phyloP scores from a whole-genome alignment of 2,329 filamentous ascomycete genomes.

The Claviceps monticola region DNA sequence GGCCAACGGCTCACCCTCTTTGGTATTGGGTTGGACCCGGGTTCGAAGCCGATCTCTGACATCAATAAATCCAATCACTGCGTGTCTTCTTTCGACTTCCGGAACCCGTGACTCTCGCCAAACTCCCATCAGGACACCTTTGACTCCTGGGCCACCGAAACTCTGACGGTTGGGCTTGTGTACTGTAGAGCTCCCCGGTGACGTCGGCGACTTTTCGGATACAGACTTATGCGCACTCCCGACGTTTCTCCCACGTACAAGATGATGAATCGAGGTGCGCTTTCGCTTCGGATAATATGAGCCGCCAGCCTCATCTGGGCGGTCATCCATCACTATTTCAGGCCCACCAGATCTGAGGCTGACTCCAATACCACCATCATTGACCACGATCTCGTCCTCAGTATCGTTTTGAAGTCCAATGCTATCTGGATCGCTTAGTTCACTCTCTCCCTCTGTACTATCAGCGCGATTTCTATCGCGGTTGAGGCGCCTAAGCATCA shows the following conservation, averaged over 20 bases:
- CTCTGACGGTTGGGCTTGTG: conserved; percentile 16
- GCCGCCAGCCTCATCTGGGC: conserved; percentile 22
- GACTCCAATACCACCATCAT: conserved; percentile 25
- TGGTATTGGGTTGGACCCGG: conserved; percentile 37
- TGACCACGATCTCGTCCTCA: conserved; percentile 41
- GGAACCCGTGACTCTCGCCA: conserved; percentile 46
- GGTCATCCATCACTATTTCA: conserved; percentile 25
- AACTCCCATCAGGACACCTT: conserved; percentile 39
- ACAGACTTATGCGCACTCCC: conserved; percentile 19
- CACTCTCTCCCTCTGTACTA: conserved; percentile 26
- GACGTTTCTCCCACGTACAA: conserved; percentile 34
- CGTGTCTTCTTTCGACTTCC: conserved; percentile 36
- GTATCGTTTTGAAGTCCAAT: conserved; percentile 24
- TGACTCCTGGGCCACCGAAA: conserved; percentile 18
- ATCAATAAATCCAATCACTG: conserved; percentile 49
- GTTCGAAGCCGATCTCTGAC: conserved; percentile 46
- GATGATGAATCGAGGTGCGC: conserved; percentile 34
- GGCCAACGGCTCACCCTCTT: conserved; percentile 32
- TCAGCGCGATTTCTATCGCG: conserved; percentile 19
- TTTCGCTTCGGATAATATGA: conserved; percentile 42
- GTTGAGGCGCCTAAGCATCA: conserved; percentile 14
- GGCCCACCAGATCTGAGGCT: conserved; percentile 14
- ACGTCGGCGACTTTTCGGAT: conserved; percentile 15
- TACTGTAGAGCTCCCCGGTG: conserved; percentile 10
- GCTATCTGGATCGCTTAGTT: conserved; percentile 29